Conservation (phyloP, 768 basidiomycete species). For the Amanita exitialis region DNA sequence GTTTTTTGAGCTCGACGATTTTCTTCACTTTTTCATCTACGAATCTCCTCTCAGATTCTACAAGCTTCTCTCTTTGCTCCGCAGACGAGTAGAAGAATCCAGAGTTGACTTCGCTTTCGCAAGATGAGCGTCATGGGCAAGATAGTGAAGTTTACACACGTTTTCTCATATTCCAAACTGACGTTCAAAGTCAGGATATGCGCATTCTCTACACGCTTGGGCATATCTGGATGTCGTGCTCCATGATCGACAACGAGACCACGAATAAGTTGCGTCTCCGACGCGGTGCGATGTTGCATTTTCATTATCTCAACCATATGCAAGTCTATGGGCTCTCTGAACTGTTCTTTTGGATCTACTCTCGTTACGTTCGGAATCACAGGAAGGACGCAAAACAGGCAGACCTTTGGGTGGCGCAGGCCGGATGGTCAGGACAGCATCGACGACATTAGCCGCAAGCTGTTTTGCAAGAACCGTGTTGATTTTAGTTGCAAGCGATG, state of each 20-base stretch:
- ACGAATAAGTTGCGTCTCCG: conserved; percentile 91
- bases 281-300: conserved; percentile 98
- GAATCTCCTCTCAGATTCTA: conserved; percentile 92
- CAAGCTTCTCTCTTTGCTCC: conserved; percentile 96
- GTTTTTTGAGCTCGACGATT: conserved; percentile 92
- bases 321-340: conserved; percentile 87
- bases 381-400: conserved; percentile 3
- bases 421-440: conserved; percentile 86
- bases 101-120: conserved; percentile 90
- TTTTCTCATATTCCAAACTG: conserved; percentile 98
- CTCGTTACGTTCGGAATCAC: conserved; percentile 10
- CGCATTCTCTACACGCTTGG: conserved; percentile 94
- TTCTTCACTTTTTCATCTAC: conserved; percentile 92
- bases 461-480: conserved; percentile 73
- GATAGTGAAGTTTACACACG: conserved; percentile 44
- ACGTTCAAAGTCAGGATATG: conserved; percentile 94
- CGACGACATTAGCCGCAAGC: conserved; percentile 87
- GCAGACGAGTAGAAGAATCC: conserved; percentile 99
- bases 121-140: conserved; percentile 11
- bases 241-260: conserved; percentile 97
- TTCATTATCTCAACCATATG: conserved; percentile 99
- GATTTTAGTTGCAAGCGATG: conserved; percentile 94
- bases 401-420: conserved; percentile 54
- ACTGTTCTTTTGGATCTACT: conserved; percentile 53
- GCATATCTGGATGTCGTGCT: conserved; percentile 97